These are phyloP conservation scores for Blastocystis sp. DNA, from an alignment of 352 stramenopile genomes.

Conservation along the genomic window DNA sequence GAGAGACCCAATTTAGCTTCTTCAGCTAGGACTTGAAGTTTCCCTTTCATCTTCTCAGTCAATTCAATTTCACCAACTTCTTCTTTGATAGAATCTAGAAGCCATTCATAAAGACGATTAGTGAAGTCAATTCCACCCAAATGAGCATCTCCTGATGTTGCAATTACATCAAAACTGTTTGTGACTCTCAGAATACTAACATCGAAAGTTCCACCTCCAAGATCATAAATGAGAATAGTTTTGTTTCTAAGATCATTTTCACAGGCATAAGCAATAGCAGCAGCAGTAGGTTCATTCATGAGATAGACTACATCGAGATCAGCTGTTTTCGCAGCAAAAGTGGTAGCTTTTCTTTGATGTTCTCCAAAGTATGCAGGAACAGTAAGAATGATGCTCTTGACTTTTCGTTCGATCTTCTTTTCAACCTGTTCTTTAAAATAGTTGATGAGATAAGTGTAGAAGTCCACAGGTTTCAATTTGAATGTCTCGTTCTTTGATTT, in stretches of 20 bases:
- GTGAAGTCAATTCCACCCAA: constrained; percentile 23
- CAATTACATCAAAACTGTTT: constrained; percentile 64
- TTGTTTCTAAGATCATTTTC: constrained; percentile 86
- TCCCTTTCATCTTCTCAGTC: constrained; percentile 65
- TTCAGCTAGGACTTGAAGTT: constrained; percentile 89
- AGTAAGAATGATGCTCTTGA: constrained; percentile 21
- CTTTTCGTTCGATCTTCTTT: not conserved
- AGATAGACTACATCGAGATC: constrained; percentile 86
- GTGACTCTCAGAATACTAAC: constrained; percentile 76
- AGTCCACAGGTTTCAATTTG: not conserved
- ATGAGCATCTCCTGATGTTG: constrained; percentile 1
- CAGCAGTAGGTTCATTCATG: constrained; percentile 89
- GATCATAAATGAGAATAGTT: constrained; percentile 92
- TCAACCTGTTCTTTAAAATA: not conserved
- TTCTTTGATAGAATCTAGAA: constrained; percentile 98
- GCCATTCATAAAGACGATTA: constrained; percentile 91
- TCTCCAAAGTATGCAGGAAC: constrained; percentile 42
- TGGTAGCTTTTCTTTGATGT: not conserved
- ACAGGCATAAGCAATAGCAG: constrained; percentile 92
- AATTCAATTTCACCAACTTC: constrained; percentile 80
- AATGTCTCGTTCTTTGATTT: not conserved
- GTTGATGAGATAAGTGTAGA: constrained; percentile 23
- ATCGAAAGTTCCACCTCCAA: constrained; percentile 91
- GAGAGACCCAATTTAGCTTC: constrained; percentile 94
- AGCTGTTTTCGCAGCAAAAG: not conserved